Percentiles rank a stretch among this genome's conserved stretches.
phyloP scores from a whole-genome alignment of 2,329 filamentous ascomycete species.

The Clonostachys chloroleuca region DNA sequence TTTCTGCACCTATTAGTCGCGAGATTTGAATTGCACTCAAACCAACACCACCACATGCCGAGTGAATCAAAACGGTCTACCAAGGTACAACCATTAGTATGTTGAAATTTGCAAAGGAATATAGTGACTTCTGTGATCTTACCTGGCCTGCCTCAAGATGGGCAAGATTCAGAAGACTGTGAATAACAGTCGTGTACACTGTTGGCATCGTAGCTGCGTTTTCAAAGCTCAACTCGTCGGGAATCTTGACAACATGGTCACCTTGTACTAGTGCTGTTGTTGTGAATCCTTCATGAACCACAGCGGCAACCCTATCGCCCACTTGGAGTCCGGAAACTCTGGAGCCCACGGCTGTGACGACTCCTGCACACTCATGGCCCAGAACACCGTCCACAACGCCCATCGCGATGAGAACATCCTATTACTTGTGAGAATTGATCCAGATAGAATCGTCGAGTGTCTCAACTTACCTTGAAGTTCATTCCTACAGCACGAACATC shows the following conservation, averaged over 20 bases:
- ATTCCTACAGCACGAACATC: conserved; percentile 16
- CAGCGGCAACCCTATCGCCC: conserved; percentile 12
- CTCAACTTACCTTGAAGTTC: conserved; percentile 16
- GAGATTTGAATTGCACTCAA: conserved; percentile 15
- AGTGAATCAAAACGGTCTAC: conserved; percentile 17
- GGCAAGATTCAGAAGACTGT: conserved; percentile 7
- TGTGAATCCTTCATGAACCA: conserved; percentile 9
- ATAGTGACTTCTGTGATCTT: too few relatives aligned
- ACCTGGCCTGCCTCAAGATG: conserved; percentile 21
- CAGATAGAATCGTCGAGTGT: background rate
- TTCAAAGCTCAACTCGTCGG: conserved; percentile 6
- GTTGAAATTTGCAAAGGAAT: too few relatives aligned
- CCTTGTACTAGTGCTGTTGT: background rate
- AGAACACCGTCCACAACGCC: conserved; percentile 32
- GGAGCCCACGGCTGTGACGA: conserved; percentile 9
- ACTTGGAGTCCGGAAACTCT: conserved; percentile 8
- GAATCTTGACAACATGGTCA: background rate
- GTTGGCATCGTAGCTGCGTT: conserved; percentile 15
- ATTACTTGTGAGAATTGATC: background rate
- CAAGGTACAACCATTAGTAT: background rate
- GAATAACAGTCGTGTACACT: conserved; percentile 3
- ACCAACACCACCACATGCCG: conserved; percentile 18
- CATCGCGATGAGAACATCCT: conserved; percentile 21
- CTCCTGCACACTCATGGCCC: conserved; percentile 10
- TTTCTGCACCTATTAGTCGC: conserved; percentile 8